A percentile compares a stretch with the other conserved stretches of the same genome.
Conservation (phyloP, 169 alveolate genomes). For the Besnoitia besnoiti region DNA sequence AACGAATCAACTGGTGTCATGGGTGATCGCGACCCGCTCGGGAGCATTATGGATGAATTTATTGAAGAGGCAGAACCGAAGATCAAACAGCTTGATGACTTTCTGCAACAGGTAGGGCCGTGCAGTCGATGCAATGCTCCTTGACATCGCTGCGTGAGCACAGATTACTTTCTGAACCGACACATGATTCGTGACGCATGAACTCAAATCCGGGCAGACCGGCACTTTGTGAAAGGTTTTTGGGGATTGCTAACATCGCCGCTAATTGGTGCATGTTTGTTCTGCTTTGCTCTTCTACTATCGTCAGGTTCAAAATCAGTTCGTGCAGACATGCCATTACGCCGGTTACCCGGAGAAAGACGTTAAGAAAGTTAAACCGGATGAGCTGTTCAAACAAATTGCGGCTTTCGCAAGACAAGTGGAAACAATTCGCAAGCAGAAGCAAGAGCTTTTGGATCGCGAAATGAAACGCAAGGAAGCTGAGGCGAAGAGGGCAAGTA, state of each 20-base stretch:
- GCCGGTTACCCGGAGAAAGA: constrained; percentile 88
- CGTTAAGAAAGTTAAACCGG: constrained; percentile 81
- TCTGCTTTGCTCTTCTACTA: too few species aligned
- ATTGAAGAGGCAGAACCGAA: constrained; percentile 69
- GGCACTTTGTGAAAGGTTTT: too few species aligned
- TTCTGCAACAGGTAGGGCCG: constrained; percentile 24
- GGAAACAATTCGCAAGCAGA: constrained; percentile 81
- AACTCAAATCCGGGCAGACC: too few species aligned
- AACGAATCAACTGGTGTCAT: constrained; percentile 73
- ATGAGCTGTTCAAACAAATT: constrained; percentile 84
- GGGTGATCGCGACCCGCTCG: constrained; percentile 76
- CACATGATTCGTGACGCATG: too few species aligned
- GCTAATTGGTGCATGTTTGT: too few species aligned
- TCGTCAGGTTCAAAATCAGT: constrained; percentile 78
- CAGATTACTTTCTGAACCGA: too few species aligned
- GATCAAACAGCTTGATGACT: constrained; percentile 65
- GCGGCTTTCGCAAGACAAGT: constrained; percentile 85
- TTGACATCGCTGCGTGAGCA: too few species aligned
- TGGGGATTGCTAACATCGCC: too few species aligned
- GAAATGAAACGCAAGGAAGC: constrained; percentile 78
- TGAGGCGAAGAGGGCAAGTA: constrained; percentile 71
- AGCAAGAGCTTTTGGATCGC: constrained; percentile 79
- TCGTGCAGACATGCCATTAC: constrained; percentile 81
- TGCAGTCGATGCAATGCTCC: too few species aligned
- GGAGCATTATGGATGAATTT: constrained; percentile 72